A percentile compares a stretch with the other conserved stretches of the same genome.
Evolutionary conservation across 306 rosid species (phyloP).

Genomic region (Vigna unguiculata): DNA sequence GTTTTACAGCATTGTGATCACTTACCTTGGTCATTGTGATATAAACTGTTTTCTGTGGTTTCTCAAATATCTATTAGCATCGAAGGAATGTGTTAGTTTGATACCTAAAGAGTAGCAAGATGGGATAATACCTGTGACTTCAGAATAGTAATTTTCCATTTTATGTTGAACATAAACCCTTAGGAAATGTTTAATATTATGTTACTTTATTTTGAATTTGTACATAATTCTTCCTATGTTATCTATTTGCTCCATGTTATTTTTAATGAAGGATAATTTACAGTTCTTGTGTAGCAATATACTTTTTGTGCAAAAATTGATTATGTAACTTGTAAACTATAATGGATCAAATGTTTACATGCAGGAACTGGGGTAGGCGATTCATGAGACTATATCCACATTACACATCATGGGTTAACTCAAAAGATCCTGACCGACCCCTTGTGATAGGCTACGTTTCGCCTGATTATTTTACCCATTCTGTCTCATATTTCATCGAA

Average conservation of each 20-base stretch:
- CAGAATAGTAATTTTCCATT: background rate
- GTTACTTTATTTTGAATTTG: slow-evolving; percentile 10
- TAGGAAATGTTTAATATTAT: background rate
- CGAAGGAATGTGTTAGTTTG: slow-evolving; percentile 10
- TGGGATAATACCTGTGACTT: background rate
- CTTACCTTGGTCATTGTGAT: background rate
- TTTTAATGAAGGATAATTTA: background rate
- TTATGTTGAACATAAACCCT: background rate
- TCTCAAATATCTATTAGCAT: background rate
- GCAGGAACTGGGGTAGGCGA: slow-evolving; percentile 98
- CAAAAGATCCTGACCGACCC: slow-evolving; percentile 89
- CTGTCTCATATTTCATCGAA: slow-evolving; percentile 95
- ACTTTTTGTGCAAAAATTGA: slow-evolving; percentile 12
- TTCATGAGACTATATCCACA: slow-evolving; percentile 85
- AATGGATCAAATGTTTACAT: slow-evolving; percentile 33
- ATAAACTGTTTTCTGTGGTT: background rate
- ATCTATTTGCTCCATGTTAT: background rate
- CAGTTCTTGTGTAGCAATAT: background rate
- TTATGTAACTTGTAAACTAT: slow-evolving; percentile 29
- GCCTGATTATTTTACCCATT: slow-evolving; percentile 98
- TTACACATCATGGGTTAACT: slow-evolving; percentile 80
- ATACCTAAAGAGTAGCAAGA: background rate
- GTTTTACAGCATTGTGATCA: slow-evolving; percentile 12
- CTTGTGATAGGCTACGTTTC: slow-evolving; percentile 95
- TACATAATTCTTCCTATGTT: background rate